phyloP scores from a whole-genome alignment of 768 basidiomycete genomes.

The Tubosaeta sp. region DNA sequence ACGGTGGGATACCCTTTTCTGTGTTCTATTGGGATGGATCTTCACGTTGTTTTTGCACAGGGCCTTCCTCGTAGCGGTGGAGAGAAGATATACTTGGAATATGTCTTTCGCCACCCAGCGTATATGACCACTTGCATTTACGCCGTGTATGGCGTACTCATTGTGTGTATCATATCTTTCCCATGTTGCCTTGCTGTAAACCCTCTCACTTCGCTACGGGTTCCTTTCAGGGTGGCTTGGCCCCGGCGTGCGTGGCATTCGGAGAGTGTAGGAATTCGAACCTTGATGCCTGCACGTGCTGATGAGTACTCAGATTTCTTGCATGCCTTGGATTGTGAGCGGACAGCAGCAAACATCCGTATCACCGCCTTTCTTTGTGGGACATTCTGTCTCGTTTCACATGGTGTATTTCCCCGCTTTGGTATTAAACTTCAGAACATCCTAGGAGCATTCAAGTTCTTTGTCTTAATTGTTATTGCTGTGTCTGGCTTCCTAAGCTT shows the following conservation, averaged over 20 bases:
- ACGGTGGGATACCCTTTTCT: conserved; percentile 45
- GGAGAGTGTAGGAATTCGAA: conserved; percentile 56
- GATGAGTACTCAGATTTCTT: conserved; percentile 48
- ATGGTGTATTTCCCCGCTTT: conserved; percentile 48
- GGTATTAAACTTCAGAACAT: conserved; percentile 63
- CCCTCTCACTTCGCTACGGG: background rate
- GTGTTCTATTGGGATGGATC: background rate
- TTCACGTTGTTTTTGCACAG: conserved; percentile 27
- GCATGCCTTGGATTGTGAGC: conserved; percentile 46
- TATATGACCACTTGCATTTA: conserved; percentile 60
- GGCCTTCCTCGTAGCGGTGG: conserved; percentile 68
- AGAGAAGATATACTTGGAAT: conserved; percentile 75
- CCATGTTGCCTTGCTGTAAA: background rate
- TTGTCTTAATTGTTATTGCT: conserved; percentile 48
- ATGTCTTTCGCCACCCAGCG: conserved; percentile 58
- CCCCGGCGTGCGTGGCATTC: conserved; percentile 61
- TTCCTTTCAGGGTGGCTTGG: conserved; percentile 47
- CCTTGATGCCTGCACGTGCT: background rate
- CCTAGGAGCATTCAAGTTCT: conserved; percentile 59
- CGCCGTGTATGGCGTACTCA: conserved; percentile 52
- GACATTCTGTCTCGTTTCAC: conserved; percentile 53
- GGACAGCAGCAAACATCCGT: conserved; percentile 46
- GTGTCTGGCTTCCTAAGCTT: conserved; percentile 53
- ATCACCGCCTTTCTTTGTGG: conserved; percentile 52
- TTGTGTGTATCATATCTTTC: conserved; percentile 40